phyloP scores from a whole-genome alignment of 257 asterid genomes.

The Primulina huaijiensis region DNA sequence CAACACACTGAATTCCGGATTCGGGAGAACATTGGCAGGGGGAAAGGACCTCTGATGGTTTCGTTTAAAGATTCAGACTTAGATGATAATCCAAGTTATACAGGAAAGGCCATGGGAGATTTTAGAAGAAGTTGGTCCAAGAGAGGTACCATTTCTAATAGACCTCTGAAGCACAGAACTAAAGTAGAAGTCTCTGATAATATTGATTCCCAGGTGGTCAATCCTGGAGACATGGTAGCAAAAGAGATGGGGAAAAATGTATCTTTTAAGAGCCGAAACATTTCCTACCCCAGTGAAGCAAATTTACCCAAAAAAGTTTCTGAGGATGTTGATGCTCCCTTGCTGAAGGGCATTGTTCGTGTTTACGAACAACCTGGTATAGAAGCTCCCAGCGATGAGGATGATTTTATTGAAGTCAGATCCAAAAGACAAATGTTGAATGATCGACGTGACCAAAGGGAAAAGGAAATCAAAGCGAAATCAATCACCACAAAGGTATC shows the following conservation, averaged over 20 bases:
- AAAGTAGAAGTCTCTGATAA: conserved; percentile 44
- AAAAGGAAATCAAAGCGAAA: conserved; percentile 78
- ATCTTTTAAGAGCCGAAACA: conserved; percentile 33
- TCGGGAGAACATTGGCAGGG: conserved; percentile 69
- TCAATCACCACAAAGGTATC: conserved; percentile 61
- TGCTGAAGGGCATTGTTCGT: conserved; percentile 94
- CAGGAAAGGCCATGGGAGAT: conserved; percentile 45
- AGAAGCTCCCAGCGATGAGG: conserved; percentile 91
- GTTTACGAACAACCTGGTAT: conserved; percentile 90
- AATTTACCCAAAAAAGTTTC: conserved; percentile 49
- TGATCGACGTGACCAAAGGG: conserved; percentile 92
- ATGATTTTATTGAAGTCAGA: conserved; percentile 94
- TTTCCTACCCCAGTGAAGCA: conserved; percentile 42
- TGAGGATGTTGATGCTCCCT: conserved; percentile 85
- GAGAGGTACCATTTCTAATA: conserved; percentile 58
- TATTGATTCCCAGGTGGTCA: conserved; percentile 35
- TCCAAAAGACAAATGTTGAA: conserved; percentile 95
- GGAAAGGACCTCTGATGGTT: conserved; percentile 35
- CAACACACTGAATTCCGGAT: conserved; percentile 74
- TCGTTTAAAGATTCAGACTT: conserved; percentile 35
- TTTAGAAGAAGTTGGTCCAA: conserved; percentile 73
- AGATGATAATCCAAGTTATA: conserved; percentile 45
- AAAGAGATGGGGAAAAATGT: conserved; percentile 40
- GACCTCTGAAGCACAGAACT: conserved; percentile 43
- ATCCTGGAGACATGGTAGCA: conserved; percentile 37